These are phyloP conservation scores for Malbranchea cinnamomea DNA, from an alignment of 2,329 filamentous ascomycete species.

Conservation along the genomic window DNA sequence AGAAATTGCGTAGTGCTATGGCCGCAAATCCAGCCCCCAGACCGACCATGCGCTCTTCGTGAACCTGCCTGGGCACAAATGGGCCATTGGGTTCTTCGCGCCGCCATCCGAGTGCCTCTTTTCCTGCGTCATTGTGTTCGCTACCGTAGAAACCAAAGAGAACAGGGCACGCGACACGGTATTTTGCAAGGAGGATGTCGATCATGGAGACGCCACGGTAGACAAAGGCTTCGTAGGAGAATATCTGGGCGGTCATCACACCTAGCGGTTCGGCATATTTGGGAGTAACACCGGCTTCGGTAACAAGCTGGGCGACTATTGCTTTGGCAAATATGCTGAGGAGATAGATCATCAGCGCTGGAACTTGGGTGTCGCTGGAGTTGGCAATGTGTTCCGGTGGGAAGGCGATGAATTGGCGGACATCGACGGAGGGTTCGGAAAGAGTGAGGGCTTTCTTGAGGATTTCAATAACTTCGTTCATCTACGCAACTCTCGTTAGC, in stretches of 20 bases:
- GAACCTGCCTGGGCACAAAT: constrained; percentile 55
- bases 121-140: constrained; percentile 56
- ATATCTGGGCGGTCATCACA: constrained; percentile 59
- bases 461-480: constrained; percentile 34
- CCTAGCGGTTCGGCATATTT: constrained; percentile 63
- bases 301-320: constrained; percentile 54
- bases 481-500: constrained; percentile 17
- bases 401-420: constrained; percentile 38
- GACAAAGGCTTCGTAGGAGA: constrained; percentile 51
- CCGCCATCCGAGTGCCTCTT: constrained; percentile 58
- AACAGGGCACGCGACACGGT: constrained; percentile 63
- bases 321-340: constrained; percentile 63
- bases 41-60: constrained; percentile 70
- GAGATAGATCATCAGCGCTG: constrained; percentile 56
- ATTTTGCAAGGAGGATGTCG: constrained; percentile 78
- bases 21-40: constrained; percentile 73
- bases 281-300: constrained; percentile 48
- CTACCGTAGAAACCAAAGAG: constrained; percentile 70
- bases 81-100: constrained; percentile 36
- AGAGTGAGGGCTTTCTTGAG: constrained; percentile 42
- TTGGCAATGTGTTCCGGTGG: constrained; percentile 24
- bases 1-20: constrained; percentile 69
- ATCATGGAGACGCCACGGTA: constrained; percentile 56
- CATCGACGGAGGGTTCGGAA: constrained; percentile 40
- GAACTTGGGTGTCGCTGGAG: constrained; percentile 37